phyloP scores from a whole-genome alignment of 2,329 filamentous ascomycete genomes.

The Pestalotiopsis fici region DNA sequence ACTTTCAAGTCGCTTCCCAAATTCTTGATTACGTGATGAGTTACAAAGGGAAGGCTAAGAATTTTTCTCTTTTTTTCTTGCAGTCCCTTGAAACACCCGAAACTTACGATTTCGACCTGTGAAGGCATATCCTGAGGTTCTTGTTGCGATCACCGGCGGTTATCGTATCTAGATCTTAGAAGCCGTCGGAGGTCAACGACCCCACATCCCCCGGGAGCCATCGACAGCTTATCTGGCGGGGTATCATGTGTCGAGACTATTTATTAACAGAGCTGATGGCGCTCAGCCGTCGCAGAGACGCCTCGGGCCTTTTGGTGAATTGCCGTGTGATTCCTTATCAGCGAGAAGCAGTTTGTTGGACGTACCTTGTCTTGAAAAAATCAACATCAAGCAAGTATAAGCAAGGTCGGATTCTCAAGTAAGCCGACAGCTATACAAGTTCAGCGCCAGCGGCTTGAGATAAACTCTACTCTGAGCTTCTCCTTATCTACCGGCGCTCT shows the following conservation, averaged over 20 bases:
- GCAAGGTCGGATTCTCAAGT: too few species aligned
- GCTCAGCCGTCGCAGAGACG: neutral
- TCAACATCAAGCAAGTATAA: too few species aligned
- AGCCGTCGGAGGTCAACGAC: slow-evolving; percentile 7
- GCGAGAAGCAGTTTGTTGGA: too few species aligned
- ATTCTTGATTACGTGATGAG: neutral
- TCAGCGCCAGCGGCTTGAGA: too few species aligned
- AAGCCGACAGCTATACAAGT: too few species aligned
- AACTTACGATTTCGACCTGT: neutral
- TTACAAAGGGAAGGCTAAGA: neutral
- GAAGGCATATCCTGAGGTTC: neutral
- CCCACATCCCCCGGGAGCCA: neutral
- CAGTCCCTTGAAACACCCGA: too few species aligned
- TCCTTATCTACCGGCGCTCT: too few species aligned
- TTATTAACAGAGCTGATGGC: slow-evolving; percentile 7
- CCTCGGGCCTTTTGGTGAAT: neutral
- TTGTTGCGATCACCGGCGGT: slow-evolving; percentile 8
- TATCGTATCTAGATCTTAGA: neutral
- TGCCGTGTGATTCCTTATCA: neutral
- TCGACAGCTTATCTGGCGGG: slow-evolving; percentile 7
- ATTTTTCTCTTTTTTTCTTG: neutral
- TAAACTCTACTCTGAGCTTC: too few species aligned
- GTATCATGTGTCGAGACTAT: neutral
- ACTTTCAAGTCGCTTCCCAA: neutral
- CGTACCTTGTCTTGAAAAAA: too few species aligned